phyloP scores from a whole-genome alignment of 2,329 filamentous ascomycete genomes.

The Pseudogymnoascus sp. region DNA sequence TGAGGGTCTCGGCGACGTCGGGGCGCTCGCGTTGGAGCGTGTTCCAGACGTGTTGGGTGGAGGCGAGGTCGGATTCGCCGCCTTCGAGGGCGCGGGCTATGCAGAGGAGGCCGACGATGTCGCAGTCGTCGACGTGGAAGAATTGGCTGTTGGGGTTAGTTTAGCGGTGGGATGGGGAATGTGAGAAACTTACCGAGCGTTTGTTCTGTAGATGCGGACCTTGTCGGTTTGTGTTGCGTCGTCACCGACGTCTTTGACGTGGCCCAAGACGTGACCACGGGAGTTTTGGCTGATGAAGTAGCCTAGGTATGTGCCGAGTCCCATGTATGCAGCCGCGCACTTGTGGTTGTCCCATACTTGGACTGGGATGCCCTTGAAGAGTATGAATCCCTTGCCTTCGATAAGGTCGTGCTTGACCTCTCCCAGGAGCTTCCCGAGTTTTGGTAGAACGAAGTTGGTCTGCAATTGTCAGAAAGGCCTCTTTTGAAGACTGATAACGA shows the following conservation, averaged over 20 bases:
- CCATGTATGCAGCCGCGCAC: constrained; percentile 84
- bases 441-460: constrained; percentile 53
- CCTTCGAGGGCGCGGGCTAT: constrained; percentile 71
- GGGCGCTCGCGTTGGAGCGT: constrained; percentile 66
- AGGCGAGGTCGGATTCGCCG: constrained; percentile 76
- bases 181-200: constrained; percentile 48
- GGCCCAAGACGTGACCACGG: constrained; percentile 75
- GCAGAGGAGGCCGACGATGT: constrained; percentile 78
- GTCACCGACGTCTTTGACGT: constrained; percentile 83
- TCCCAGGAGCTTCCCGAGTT: constrained; percentile 45
- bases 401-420: constrained; percentile 59
- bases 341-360: constrained; percentile 69
- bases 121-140: constrained; percentile 78
- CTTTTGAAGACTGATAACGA: neutral
- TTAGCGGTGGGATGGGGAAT: neutral
- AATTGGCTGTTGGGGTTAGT: constrained; percentile 49
- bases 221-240: constrained; percentile 75
- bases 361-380: constrained; percentile 82
- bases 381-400: constrained; percentile 81
- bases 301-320: constrained; percentile 74
- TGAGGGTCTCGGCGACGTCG: constrained; percentile 68
- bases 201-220: constrained; percentile 85
- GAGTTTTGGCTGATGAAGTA: constrained; percentile 86
- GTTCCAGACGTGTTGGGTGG: constrained; percentile 76
- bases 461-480: constrained; percentile 14